Conservation (phyloP, 78 protist species). For the Dictyostelium capitatum region DNA sequence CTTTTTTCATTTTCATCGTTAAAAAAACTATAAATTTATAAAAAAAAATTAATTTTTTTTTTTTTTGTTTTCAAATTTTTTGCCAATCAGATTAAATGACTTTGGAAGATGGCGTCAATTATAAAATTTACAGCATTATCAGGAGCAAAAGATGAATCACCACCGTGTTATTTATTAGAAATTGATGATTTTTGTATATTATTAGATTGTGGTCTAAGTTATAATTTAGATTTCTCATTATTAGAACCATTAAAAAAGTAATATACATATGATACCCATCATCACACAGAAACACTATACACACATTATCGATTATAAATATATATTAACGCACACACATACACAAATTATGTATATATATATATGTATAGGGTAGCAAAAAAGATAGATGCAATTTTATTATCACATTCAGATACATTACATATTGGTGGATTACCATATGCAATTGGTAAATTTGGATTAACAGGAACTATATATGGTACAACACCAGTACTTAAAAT, state of each 20-base stretch:
- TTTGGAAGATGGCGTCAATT: slow-evolving; percentile 77
- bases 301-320: too few species aligned
- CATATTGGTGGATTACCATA: slow-evolving; percentile 96
- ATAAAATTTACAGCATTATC: slow-evolving; percentile 82
- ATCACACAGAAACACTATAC: too few species aligned
- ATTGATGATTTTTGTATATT: slow-evolving; percentile 93
- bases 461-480: slow-evolving; percentile 88
- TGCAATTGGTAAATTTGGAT: slow-evolving; percentile 76
- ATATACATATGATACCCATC: neutral
- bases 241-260: slow-evolving; percentile 70
- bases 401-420: slow-evolving; percentile 92
- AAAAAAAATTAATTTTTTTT: too few species aligned
- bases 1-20: too few species aligned
- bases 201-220: slow-evolving; percentile 97
- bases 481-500: slow-evolving; percentile 94
- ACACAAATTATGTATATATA: neutral
- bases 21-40: too few species aligned
- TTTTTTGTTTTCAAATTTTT: too few species aligned
- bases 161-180: slow-evolving; percentile 88
- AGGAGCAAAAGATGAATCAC: slow-evolving; percentile 61
- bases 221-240: slow-evolving; percentile 56
- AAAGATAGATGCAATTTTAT: slow-evolving; percentile 89
- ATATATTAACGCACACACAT: neutral
- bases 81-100: too few species aligned
- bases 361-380: slow-evolving; percentile 33